phyloP scores from a whole-genome alignment of 73 alveolate species.

The Paramecium octaurelia region DNA sequence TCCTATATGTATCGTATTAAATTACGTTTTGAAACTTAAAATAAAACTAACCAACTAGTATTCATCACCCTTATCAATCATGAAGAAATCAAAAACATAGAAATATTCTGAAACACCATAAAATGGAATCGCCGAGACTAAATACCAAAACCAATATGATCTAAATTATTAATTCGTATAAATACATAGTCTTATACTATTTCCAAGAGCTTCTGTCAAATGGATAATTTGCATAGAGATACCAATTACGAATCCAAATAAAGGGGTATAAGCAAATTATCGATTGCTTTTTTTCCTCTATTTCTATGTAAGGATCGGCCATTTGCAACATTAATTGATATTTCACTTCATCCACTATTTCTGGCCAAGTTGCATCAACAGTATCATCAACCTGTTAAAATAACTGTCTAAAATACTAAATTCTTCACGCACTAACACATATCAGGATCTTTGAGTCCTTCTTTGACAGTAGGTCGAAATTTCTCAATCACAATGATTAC shows the following conservation, averaged over 20 bases:
- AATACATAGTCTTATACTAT: constrained; percentile 46
- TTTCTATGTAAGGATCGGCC: constrained; percentile 36
- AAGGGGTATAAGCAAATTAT: neutral
- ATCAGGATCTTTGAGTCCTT: constrained; percentile 60
- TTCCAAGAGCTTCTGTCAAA: constrained; percentile 47
- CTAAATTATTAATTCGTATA: neutral
- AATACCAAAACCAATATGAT: constrained; percentile 53
- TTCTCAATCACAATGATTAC: constrained; percentile 14
- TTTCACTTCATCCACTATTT: constrained; percentile 51
- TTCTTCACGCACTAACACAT: constrained; percentile 53
- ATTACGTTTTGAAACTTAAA: constrained; percentile 50
- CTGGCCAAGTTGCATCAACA: constrained; percentile 59
- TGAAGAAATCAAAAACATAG: constrained; percentile 38
- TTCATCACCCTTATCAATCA: constrained; percentile 51
- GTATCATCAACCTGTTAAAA: constrained; percentile 16
- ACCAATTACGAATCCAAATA: constrained; percentile 43
- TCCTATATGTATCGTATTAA: neutral
- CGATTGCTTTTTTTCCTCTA: neutral
- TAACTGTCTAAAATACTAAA: neutral
- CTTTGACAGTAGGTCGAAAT: constrained; percentile 42
- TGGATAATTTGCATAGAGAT: constrained; percentile 50
- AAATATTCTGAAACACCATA: constrained; percentile 50
- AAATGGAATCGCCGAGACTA: constrained; percentile 39
- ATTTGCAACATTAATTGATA: constrained; percentile 45
- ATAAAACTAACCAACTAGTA: constrained; percentile 35